Conservation (phyloP, 495 filamentous ascomycete species). For the Penicillium mononematosum region DNA sequence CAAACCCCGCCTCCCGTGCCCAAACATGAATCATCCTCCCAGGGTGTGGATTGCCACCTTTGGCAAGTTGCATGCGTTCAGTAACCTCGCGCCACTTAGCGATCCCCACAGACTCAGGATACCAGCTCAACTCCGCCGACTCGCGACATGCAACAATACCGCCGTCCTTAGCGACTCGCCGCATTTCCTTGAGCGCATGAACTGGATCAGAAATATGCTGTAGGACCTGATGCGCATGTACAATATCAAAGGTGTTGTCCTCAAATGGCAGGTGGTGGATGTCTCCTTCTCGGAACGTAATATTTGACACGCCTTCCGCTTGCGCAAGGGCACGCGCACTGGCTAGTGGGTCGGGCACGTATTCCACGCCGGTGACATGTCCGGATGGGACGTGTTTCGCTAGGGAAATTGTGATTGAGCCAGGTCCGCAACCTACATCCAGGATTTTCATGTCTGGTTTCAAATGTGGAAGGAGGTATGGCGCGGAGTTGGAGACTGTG, state of each 20-base stretch:
- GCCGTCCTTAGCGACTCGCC: slow-evolving; percentile 47
- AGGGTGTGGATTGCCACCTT: slow-evolving; percentile 48
- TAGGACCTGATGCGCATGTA: slow-evolving; percentile 58
- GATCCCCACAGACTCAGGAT: slow-evolving; percentile 46
- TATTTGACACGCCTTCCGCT: slow-evolving; percentile 43
- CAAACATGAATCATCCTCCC: slow-evolving; percentile 48
- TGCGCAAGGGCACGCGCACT: slow-evolving; percentile 38
- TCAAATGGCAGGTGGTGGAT: slow-evolving; percentile 44
- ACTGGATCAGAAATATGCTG: slow-evolving; percentile 51
- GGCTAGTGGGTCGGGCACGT: slow-evolving; percentile 39
- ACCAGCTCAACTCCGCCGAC: slow-evolving; percentile 45
- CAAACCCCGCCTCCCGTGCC: slow-evolving; percentile 50
- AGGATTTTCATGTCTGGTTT: slow-evolving; percentile 47
- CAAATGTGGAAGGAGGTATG: slow-evolving; percentile 52
- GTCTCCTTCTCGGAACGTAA: slow-evolving; percentile 50
- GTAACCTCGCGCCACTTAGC: slow-evolving; percentile 40
- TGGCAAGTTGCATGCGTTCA: slow-evolving; percentile 30
- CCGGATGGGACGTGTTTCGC: slow-evolving; percentile 48
- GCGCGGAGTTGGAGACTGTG: slow-evolving; percentile 50
- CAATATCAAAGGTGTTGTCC: slow-evolving; percentile 58
- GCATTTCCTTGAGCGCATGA: slow-evolving; percentile 50
- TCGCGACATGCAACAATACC: slow-evolving; percentile 56
- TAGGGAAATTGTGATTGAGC: slow-evolving; percentile 55
- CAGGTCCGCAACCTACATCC: slow-evolving; percentile 60
- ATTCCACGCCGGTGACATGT: slow-evolving; percentile 48